Base-by-base conservation (phyloP, 352 stramenopile species). In the Globisporangium polare region DNA sequence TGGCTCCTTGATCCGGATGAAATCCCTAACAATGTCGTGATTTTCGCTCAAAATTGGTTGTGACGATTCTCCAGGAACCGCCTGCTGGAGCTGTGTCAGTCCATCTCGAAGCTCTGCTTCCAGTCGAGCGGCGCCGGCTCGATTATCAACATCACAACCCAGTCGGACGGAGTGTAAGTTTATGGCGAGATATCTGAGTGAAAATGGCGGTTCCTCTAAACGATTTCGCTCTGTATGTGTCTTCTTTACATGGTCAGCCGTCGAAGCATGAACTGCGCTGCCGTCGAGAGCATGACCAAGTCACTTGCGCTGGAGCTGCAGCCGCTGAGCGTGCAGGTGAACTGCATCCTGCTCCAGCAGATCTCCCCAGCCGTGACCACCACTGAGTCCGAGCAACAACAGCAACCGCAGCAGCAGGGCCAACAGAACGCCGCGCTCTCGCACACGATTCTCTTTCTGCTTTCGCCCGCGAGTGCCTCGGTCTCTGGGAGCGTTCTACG, bases 401-500 rank as follows among this genome's bases (percentile, higher is more conserved):
- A 45, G 39, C 33, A 42, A 6, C 49, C 20, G 1, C 37, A 31
- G 27, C 45, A 33, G 27, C 58, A 74, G 17, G 58, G 54, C 17
- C 49, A 60, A 17, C 43, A 69, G 17, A 54, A 60, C 20, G 57
- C 64, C 13, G 62, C 72, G 29, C 62, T 92, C 49, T 66, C 75
- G 33, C 78, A 89, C 68, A 69, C 75, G 56, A 75, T 89, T n/a
- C 52, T 87, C 42, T 86, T 89, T 26, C 59, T 91, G 2, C 52
- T 89, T n/a, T 83, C 80, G 7, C 76, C 80, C 9, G 56, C 68
- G 31, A 88, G 78, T 46, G 54, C 55, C 2, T 67, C 71, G 13
- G 53, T 92, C 8, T 84, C 76, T 33, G 83, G 83, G 10, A 92
- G 80, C 41, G 67, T 89, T 10, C 29, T 92, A 22, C 77, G 77